Evolutionary conservation across 768 basidiomycete genomes (phyloP).

Genomic region (Coprinopsis strossmayeri): DNA sequence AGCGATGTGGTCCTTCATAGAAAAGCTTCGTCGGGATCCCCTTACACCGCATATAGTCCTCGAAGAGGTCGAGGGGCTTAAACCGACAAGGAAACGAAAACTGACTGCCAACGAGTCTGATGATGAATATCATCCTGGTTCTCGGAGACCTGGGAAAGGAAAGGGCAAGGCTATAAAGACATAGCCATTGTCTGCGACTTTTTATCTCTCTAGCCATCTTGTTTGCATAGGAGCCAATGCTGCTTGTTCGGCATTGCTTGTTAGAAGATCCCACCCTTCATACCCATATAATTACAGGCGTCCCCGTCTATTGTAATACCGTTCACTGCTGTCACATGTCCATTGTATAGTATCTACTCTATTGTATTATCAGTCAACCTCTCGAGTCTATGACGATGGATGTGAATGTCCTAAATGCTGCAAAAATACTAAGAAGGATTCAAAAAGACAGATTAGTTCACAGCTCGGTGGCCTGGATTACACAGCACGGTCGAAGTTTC

Average conservation of each 20-base stretch:
- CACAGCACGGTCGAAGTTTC: background rate
- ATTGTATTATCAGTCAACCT: too few relatives aligned
- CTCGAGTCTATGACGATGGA: too few relatives aligned
- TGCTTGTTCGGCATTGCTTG: background rate
- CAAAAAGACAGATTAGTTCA: too few relatives aligned
- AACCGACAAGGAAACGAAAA: background rate
- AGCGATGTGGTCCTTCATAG: constrained; percentile 40
- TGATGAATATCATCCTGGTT: background rate
- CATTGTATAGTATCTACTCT: too few relatives aligned
- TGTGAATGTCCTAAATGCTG: too few relatives aligned
- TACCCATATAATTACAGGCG: background rate
- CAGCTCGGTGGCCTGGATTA: too few relatives aligned
- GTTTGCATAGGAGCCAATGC: background rate
- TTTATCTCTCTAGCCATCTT: background rate
- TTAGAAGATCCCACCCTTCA: background rate
- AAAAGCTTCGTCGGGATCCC: background rate
- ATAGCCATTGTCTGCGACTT: background rate
- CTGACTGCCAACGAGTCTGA: background rate
- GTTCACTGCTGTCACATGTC: too few relatives aligned
- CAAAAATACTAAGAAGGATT: too few relatives aligned
- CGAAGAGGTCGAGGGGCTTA: background rate
- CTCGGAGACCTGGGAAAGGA: background rate
- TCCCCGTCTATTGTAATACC: too few relatives aligned
- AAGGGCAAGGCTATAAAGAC: background rate
- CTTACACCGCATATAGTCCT: background rate